A percentile compares a stretch with the other conserved stretches of the same genome.
phyloP scores from a whole-genome alignment of 169 alveolate genomes.

The Cryptosporidium viatorum region DNA sequence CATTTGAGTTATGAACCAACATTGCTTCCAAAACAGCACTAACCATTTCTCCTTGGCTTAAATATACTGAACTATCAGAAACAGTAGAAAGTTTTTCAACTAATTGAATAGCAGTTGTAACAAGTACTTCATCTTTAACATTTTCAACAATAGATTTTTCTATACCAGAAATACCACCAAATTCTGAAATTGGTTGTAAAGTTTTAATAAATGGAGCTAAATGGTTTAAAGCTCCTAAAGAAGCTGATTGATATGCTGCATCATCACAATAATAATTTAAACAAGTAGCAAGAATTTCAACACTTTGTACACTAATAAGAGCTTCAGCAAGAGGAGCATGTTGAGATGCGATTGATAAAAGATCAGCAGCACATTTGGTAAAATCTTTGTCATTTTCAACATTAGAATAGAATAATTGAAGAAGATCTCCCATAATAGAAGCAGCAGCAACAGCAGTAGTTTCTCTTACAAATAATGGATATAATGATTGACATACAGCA shows the following conservation, averaged over 20 bases:
- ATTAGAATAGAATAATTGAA: constrained; percentile 53
- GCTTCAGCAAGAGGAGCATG: constrained; percentile 87
- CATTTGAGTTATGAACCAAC: constrained; percentile 89
- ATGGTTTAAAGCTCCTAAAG: constrained; percentile 86
- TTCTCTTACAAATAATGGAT: constrained; percentile 79
- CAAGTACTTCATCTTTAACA: constrained; percentile 81
- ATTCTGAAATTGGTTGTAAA: constrained; percentile 86
- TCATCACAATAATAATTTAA: constrained; percentile 89
- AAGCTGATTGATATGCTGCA: constrained; percentile 84
- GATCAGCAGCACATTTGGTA: constrained; percentile 70
- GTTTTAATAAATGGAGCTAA: constrained; percentile 85
- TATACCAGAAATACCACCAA: constrained; percentile 91
- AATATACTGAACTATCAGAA: constrained; percentile 83
- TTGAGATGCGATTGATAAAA: constrained; percentile 86
- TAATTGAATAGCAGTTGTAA: constrained; percentile 86
- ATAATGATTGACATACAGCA: constrained; percentile 87
- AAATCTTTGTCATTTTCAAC: constrained; percentile 71
- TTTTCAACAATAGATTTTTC: constrained; percentile 85
- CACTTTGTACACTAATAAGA: constrained; percentile 86
- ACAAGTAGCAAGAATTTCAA: constrained; percentile 90
- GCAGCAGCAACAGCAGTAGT: constrained; percentile 73
- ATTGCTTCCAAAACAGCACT: constrained; percentile 88
- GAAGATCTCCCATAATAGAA: constrained; percentile 56
- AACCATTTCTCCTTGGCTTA: constrained; percentile 85
- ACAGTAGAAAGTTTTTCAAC: constrained; percentile 85